These are phyloP conservation scores for Aureobasidium sp. DNA, from an alignment of 2,329 filamentous ascomycete species.

Conservation along the genomic window DNA sequence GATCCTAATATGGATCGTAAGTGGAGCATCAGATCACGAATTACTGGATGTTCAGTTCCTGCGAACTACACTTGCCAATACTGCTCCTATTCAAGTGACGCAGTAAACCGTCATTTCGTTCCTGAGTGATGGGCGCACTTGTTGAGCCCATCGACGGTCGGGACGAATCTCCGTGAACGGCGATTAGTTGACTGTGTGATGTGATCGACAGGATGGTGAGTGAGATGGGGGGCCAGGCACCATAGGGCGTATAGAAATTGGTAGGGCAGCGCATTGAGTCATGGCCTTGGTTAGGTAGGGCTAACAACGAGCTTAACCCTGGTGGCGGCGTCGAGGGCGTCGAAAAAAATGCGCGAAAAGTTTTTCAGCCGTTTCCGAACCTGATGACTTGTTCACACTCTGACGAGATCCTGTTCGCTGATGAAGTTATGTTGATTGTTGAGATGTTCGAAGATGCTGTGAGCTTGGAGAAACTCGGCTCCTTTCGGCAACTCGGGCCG, in stretches of 20 bases:
- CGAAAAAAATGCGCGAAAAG: neutral
- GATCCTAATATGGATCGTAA: neutral
- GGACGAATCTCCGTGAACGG: neutral
- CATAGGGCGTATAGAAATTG: neutral
- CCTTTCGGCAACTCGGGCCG: neutral
- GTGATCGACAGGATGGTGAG: neutral
- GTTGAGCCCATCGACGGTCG: neutral
- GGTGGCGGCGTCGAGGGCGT: neutral
- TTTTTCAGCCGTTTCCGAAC: neutral
- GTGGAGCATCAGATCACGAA: neutral
- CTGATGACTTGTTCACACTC: neutral
- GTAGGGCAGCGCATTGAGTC: neutral
- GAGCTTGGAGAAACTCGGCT: neutral
- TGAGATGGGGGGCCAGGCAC: neutral
- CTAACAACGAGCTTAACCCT: neutral
- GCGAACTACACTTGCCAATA: neutral
- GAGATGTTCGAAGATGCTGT: neutral
- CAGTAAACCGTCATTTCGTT: too few relatives aligned
- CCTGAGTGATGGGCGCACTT: neutral
- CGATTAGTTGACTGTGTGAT: neutral
- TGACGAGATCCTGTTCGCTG: neutral
- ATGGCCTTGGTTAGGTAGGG: neutral
- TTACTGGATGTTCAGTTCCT: too few relatives aligned
- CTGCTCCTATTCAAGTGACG: neutral
- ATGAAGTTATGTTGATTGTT: neutral